Evolutionary conservation across 768 basidiomycete species (phyloP).

Genomic region (Lentinula lateritia): DNA sequence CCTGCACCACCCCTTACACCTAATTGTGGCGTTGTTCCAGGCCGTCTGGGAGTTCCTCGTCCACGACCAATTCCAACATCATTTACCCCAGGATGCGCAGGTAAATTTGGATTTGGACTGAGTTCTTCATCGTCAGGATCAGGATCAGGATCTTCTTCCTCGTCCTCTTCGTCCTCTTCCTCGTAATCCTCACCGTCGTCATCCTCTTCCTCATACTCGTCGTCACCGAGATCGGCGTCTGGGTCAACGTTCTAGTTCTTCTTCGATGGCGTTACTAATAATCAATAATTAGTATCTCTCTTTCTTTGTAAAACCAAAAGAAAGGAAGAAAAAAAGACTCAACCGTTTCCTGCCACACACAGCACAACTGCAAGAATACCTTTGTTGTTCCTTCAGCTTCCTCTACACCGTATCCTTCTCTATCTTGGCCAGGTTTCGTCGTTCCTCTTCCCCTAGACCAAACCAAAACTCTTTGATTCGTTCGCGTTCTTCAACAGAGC

Average conservation of each 20-base stretch:
- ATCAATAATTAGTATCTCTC: background rate
- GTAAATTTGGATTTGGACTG: background rate
- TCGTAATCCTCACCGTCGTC: constrained; percentile 66
- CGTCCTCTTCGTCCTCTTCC: constrained; percentile 55
- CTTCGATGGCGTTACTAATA: constrained; percentile 90
- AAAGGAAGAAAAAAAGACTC: constrained; percentile 31
- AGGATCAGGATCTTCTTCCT: constrained; percentile 31
- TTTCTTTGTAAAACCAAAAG: constrained; percentile 7
- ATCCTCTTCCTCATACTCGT: constrained; percentile 51
- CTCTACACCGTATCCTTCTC: constrained; percentile 96
- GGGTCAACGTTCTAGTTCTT: constrained; percentile 85
- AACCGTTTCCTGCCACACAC: constrained; percentile 96
- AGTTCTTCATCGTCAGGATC: background rate
- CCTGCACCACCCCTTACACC: background rate
- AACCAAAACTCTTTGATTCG: constrained; percentile 99
- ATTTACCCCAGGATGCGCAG: background rate
- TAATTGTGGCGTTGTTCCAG: background rate
- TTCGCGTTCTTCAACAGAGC: constrained; percentile 88
- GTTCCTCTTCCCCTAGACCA: constrained; percentile 84
- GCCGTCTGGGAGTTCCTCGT: background rate
- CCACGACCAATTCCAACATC: background rate
- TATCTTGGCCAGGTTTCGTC: constrained; percentile 88
- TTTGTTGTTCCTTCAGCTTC: constrained; percentile 99
- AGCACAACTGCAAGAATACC: constrained; percentile 92
- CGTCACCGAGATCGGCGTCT: constrained; percentile 51